phyloP scores from a whole-genome alignment of 2,329 filamentous ascomycete species.

The Fusarium newnesense region DNA sequence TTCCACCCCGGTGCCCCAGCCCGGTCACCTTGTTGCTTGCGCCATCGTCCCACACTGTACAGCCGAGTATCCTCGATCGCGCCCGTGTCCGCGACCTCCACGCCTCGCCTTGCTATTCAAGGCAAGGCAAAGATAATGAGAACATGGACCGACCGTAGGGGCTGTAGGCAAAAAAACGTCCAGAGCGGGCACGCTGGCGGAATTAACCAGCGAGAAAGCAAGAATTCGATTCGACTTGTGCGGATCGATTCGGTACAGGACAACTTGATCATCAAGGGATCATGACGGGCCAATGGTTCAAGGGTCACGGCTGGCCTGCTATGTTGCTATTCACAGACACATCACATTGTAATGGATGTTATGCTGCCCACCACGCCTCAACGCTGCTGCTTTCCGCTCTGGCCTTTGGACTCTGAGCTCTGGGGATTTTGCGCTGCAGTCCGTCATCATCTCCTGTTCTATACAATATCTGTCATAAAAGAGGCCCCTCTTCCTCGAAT shows the following conservation, averaged over 20 bases:
- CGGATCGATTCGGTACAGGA: slow-evolving; percentile 31
- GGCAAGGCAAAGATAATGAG: slow-evolving; percentile 35
- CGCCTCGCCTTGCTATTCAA: slow-evolving; percentile 41
- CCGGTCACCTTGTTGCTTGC: slow-evolving; percentile 42
- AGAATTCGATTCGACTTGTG: slow-evolving; percentile 26
- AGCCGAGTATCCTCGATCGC: slow-evolving; percentile 44
- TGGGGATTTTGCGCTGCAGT: slow-evolving; percentile 1
- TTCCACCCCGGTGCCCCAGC: slow-evolving; percentile 39
- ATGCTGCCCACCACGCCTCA: slow-evolving; percentile 6
- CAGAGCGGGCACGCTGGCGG: slow-evolving; percentile 16
- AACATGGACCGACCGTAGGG: slow-evolving; percentile 13
- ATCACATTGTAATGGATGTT: slow-evolving; percentile 23
- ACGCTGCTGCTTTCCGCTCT: neutral
- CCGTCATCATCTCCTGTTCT: slow-evolving; percentile 20
- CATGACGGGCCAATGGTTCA: slow-evolving; percentile 23
- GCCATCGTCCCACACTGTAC: slow-evolving; percentile 48
- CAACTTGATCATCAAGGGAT: slow-evolving; percentile 30
- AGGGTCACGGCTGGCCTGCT: slow-evolving; percentile 15
- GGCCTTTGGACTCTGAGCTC: neutral
- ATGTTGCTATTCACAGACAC: slow-evolving; percentile 20
- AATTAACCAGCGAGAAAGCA: slow-evolving; percentile 32
- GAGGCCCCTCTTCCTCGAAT: slow-evolving; percentile 4
- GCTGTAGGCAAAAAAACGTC: slow-evolving; percentile 19
- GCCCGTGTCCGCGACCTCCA: slow-evolving; percentile 43
- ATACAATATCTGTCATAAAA: slow-evolving; percentile 31